phyloP scores from a whole-genome alignment of 2,329 filamentous ascomycete species.

The Decorospora gaudefroyi region DNA sequence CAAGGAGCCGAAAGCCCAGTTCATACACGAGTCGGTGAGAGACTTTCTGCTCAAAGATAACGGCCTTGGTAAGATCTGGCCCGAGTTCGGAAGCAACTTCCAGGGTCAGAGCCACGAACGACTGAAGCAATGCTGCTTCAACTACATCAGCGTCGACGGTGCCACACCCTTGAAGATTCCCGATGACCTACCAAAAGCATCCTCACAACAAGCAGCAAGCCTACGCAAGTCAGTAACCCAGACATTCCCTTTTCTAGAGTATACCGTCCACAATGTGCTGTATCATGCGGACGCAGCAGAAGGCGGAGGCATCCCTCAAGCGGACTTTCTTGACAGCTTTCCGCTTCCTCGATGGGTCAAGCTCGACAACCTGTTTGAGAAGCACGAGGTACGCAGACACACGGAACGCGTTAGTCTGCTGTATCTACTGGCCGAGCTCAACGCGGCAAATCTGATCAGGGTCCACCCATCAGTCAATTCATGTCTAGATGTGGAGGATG shows the following conservation, averaged over 20 bases:
- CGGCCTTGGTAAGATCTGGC: slow-evolving; percentile 37
- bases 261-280: slow-evolving; percentile 51
- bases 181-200: slow-evolving; percentile 6
- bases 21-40: slow-evolving; percentile 37
- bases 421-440: slow-evolving; percentile 30
- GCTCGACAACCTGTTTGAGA: slow-evolving; percentile 43
- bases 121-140: slow-evolving; percentile 49
- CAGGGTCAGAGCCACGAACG: slow-evolving; percentile 49
- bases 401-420: slow-evolving; percentile 17
- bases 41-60: slow-evolving; percentile 51
- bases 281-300: slow-evolving; percentile 50
- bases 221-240: slow-evolving; percentile 10
- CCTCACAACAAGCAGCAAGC: not conserved
- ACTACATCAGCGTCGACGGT: slow-evolving; percentile 45
- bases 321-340: slow-evolving; percentile 30
- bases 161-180: slow-evolving; percentile 2
- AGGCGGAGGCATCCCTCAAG: slow-evolving; percentile 24
- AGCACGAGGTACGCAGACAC: slow-evolving; percentile 25
- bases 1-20: slow-evolving; percentile 34
- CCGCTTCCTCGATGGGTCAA: slow-evolving; percentile 35
- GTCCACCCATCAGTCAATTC: slow-evolving; percentile 21
- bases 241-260: slow-evolving; percentile 54
- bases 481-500: slow-evolving; percentile 27
- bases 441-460: slow-evolving; percentile 37
- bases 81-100: slow-evolving; percentile 42